A percentile compares a stretch with the other conserved stretches of the same genome.
Conservation (phyloP, 1,284 basidiomycete species). For the Athelia sp. region DNA sequence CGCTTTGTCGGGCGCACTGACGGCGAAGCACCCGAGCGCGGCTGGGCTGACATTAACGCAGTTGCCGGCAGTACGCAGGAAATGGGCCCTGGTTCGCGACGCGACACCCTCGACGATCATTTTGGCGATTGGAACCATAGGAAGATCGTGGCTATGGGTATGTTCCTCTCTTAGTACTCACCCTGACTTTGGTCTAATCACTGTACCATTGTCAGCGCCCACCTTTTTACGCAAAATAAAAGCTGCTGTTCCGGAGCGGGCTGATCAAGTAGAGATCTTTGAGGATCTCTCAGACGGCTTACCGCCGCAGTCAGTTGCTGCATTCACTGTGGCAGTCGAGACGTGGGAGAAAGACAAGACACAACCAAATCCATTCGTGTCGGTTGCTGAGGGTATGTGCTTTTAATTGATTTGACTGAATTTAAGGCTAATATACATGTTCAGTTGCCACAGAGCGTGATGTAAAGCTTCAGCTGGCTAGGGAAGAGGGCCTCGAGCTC, state of each 20-base stretch:
- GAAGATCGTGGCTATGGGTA: conserved; percentile 8
- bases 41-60: conserved; percentile 9
- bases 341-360: conserved; percentile 18
- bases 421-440: conserved; percentile 1
- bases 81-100: conserved; percentile 10
- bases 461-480: neutral
- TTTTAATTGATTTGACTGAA: neutral
- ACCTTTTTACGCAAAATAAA: neutral
- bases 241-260: neutral
- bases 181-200: too few species aligned
- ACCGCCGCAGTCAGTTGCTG: neutral
- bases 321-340: conserved; percentile 15
- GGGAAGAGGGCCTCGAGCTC: neutral
- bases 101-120: conserved; percentile 11
- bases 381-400: neutral
- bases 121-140: conserved; percentile 9
- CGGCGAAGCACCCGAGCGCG: conserved; percentile 12
- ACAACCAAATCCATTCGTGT: conserved; percentile 15
- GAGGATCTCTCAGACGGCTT: conserved; percentile 2
- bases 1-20: conserved; percentile 6
- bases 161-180: conserved; percentile 4
- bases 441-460: neutral
- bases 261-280: conserved; percentile 8
- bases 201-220: conserved; percentile 9
- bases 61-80: conserved; percentile 8